Conservation (phyloP, 2,329 filamentous ascomycete species). For the Chrysosporium keratinophilum region DNA sequence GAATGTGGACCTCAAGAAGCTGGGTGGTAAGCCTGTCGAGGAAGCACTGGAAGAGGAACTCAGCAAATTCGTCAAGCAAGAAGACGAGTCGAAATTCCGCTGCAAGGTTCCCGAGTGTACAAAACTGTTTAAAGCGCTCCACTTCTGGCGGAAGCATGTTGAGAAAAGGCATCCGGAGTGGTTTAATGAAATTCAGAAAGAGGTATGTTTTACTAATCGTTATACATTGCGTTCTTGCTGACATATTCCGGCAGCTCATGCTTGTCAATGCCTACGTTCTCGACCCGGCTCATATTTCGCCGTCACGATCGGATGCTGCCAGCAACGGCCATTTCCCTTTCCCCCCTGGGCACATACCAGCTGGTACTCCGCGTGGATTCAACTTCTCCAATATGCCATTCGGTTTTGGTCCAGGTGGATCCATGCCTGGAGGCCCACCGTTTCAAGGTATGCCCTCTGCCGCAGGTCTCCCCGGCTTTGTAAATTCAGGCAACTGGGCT, state of each 20-base stretch:
- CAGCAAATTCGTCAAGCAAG: constrained; percentile 81
- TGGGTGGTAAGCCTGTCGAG: constrained; percentile 77
- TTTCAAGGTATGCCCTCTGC: constrained; percentile 25
- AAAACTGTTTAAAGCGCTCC: constrained; percentile 92
- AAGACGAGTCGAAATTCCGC: constrained; percentile 92
- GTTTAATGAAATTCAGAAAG: constrained; percentile 66
- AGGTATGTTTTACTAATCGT: constrained; percentile 49
- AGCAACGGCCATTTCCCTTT: constrained; percentile 92
- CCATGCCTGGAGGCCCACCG: constrained; percentile 27
- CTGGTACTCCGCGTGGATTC: constrained; percentile 85
- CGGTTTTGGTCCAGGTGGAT: constrained; percentile 42
- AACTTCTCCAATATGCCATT: constrained; percentile 64
- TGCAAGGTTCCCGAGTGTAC: constrained; percentile 94
- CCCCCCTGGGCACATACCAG: constrained; percentile 60
- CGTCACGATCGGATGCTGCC: constrained; percentile 84
- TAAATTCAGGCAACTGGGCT: constrained; percentile 27
- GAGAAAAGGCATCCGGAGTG: constrained; percentile 92
- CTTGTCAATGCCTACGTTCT: constrained; percentile 91
- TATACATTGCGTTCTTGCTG: neutral
- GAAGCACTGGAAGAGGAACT: constrained; percentile 82
- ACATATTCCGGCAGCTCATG: constrained; percentile 50
- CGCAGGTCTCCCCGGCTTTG: constrained; percentile 27
- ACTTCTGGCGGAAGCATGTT: constrained; percentile 96
- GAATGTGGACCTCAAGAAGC: constrained; percentile 73
- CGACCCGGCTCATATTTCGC: constrained; percentile 88